Evolutionary conservation across 2,329 filamentous ascomycete species (phyloP), one percentile per base, ranked within the genome.

Genomic region (Zymoseptoria brevis): DNA sequence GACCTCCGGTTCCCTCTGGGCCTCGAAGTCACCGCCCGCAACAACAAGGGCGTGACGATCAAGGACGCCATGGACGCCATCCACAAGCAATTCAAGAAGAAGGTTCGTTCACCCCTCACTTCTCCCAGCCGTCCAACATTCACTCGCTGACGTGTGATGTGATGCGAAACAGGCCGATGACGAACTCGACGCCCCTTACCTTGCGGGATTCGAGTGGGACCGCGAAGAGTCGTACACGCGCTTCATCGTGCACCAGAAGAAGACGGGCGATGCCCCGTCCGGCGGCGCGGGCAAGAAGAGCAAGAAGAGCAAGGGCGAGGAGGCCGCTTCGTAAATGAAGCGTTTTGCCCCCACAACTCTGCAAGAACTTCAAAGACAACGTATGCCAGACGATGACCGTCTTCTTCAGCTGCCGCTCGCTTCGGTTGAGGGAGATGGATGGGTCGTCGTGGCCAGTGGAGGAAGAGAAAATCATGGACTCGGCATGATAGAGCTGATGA

Each of bases 51-150:
- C 58, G 91, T 97, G 67, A 97, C 93, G 59, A 93, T 97, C 81
- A 96, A 96, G 81, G 93, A 97, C 76, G 91, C 91, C 60, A 74
- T 96, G 75, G 92, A 96, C 75, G 93, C 90, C 70, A 96, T 97
- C 77, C 82, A 96, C 82, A 96, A 96, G 81, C 84, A 89, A 68
- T 96, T 90, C 82, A 96, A 95, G 84, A 96, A 96, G 85, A 88
- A 92, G 84, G 93, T 92, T 77, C 68, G 85, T 3, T 4, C 21
- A 22, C 21, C 4, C 21, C 21, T 22, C 21, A 22, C 21, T 22
- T 22, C 21, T 22, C 21, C 21, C 2, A 22, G 4, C 21, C 21
- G 21, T 22, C 21, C 21, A 22, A 22, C 21, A 22, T 22, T 22
- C 21, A 22, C 21, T 22, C 21, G 21, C 21, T 22, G 21, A 22